Conservation (phyloP, 2,329 filamentous ascomycete genomes). For the Ilyonectria destructans region DNA sequence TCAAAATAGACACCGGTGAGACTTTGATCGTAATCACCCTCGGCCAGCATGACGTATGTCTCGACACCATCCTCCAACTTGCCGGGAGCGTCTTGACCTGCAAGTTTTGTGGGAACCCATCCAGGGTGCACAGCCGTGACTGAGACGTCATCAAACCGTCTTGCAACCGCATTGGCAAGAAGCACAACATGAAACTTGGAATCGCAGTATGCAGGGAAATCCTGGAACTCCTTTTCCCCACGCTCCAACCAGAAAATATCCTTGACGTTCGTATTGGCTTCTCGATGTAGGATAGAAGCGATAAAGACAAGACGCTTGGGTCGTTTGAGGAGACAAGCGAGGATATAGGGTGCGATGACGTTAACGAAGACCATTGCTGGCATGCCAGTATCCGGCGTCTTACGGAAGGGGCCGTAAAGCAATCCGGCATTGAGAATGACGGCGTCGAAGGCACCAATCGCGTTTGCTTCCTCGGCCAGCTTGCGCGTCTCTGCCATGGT, state of each 20-base stretch:
- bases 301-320: conserved; percentile 42
- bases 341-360: conserved; percentile 43
- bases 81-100: conserved; percentile 21
- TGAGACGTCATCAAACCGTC: conserved; percentile 36
- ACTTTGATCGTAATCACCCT: conserved; percentile 40
- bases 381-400: conserved; percentile 36
- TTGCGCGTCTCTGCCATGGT: conserved; percentile 40
- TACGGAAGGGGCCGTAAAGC: conserved; percentile 37
- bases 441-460: conserved; percentile 40
- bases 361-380: conserved; percentile 45
- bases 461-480: conserved; percentile 44
- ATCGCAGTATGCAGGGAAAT: conserved; percentile 42
- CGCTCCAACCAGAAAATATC: conserved; percentile 44
- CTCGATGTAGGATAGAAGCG: conserved; percentile 38
- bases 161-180: conserved; percentile 41
- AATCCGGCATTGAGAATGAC: conserved; percentile 43
- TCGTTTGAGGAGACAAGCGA: conserved; percentile 37
- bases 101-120: conserved; percentile 44
- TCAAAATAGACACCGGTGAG: conserved; percentile 41
- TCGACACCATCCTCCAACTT: conserved; percentile 45
- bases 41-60: conserved; percentile 41
- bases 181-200: conserved; percentile 44
- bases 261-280: conserved; percentile 33
- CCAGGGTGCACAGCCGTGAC: conserved; percentile 44
- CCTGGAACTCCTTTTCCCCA: conserved; percentile 36